Percentiles rank a stretch among this genome's conserved stretches.
Conservation (phyloP, 2,329 filamentous ascomycete genomes). For the Cercospora sp. region DNA sequence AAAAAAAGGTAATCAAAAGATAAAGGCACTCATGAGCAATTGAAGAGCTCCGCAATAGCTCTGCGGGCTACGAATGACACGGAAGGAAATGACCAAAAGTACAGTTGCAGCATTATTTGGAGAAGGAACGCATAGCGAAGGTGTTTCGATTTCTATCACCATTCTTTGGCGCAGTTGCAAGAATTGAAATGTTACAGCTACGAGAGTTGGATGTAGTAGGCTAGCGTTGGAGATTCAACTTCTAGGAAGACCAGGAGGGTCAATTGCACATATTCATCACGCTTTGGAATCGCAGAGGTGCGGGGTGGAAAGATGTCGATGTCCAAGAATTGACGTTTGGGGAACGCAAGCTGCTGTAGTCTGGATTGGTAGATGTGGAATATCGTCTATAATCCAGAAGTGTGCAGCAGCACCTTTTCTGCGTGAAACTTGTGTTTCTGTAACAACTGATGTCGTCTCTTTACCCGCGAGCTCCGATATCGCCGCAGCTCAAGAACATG, state of each 20-base stretch:
- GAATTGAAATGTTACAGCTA: neutral
- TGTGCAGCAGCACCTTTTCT: neutral
- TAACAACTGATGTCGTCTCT: neutral
- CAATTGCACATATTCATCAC: neutral
- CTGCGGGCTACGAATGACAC: constrained; percentile 24
- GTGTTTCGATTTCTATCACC: neutral
- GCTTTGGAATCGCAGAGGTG: neutral
- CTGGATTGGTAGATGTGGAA: neutral
- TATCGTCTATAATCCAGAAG: neutral
- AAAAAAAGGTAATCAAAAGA: constrained; percentile 8
- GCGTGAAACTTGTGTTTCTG: neutral
- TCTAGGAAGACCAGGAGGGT: neutral
- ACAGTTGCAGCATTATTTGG: constrained; percentile 8
- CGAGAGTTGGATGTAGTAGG: neutral
- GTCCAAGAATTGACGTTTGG: too few species aligned
- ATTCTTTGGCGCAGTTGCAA: neutral
- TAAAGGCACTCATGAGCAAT: neutral
- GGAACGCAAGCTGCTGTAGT: neutral
- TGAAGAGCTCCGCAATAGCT: constrained; percentile 20
- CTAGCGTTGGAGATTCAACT: neutral
- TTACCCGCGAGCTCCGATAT: too few species aligned
- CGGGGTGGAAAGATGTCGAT: neutral
- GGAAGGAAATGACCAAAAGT: constrained; percentile 13
- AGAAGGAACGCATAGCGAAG: constrained; percentile 19
- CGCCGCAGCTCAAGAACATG: neutral